A percentile compares a stretch with the other conserved stretches of the same genome.
Evolutionary conservation across 1,139 yeast species (phyloP).

Genomic region (Waltiozyma sp.): DNA sequence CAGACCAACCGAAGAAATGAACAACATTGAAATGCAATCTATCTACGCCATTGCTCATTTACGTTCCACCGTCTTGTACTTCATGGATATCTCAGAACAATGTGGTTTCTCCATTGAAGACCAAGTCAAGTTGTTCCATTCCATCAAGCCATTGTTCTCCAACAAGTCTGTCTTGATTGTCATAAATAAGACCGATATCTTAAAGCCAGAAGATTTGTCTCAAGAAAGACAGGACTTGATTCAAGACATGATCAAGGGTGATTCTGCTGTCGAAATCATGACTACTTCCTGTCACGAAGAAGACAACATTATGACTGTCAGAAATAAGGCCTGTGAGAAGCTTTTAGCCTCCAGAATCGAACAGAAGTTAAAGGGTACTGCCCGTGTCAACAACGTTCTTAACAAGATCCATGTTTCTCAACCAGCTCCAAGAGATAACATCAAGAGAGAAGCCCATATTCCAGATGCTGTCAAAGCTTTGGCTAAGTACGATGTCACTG

Average conservation of each 20-base stretch:
- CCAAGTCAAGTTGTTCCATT: slow-evolving; percentile 92
- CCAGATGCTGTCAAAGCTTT: slow-evolving; percentile 60
- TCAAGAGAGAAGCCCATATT: slow-evolving; percentile 65
- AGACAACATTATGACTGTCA: slow-evolving; percentile 89
- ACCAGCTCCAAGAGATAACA: slow-evolving; percentile 83
- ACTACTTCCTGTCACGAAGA: slow-evolving; percentile 89
- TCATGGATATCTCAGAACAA: slow-evolving; percentile 97
- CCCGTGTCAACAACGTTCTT: slow-evolving; percentile 79
- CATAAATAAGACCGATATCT: slow-evolving; percentile 87
- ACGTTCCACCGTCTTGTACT: slow-evolving; percentile 90
- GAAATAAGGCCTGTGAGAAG: slow-evolving; percentile 96
- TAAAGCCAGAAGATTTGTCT: slow-evolving; percentile 73
- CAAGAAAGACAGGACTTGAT: slow-evolving; percentile 65
- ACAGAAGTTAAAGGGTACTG: slow-evolving; percentile 88
- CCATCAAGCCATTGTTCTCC: slow-evolving; percentile 93
- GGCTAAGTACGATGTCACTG: slow-evolving; percentile 63
- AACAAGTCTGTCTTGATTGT: slow-evolving; percentile 94
- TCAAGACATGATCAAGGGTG: slow-evolving; percentile 56
- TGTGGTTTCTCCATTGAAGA: slow-evolving; percentile 97
- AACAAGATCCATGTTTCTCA: slow-evolving; percentile 92
- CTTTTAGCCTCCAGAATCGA: slow-evolving; percentile 91
- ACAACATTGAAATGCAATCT: slow-evolving; percentile 98
- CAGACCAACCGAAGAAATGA: slow-evolving; percentile 99
- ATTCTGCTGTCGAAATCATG: slow-evolving; percentile 62
- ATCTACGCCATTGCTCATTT: slow-evolving; percentile 97